Evolutionary conservation across 306 rosid species (phyloP).

Genomic region (Macrotyloma uniflorum): DNA sequence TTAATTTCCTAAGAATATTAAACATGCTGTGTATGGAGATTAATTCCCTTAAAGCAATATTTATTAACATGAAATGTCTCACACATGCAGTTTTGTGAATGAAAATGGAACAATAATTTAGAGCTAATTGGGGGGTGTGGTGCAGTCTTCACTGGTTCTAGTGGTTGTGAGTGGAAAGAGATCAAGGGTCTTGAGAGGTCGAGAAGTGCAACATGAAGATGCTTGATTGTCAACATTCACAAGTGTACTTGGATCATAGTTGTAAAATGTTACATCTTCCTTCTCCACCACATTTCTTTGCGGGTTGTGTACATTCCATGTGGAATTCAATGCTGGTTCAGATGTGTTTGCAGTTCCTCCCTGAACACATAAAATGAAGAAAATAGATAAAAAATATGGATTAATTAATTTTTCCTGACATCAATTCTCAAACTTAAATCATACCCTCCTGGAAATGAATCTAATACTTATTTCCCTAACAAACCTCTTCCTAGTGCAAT

Average conservation of each 20-base stretch:
- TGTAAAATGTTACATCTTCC: slow-evolving; percentile 40
- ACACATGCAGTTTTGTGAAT: slow-evolving; percentile 8
- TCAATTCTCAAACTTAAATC: background rate
- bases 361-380: slow-evolving; percentile 34
- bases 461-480: background rate
- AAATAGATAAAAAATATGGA: background rate
- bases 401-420: background rate
- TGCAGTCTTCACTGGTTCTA: slow-evolving; percentile 60
- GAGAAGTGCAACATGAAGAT: slow-evolving; percentile 45
- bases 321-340: slow-evolving; percentile 38
- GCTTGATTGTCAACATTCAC: slow-evolving; percentile 41
- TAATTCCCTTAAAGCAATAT: background rate
- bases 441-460: slow-evolving; percentile 12
- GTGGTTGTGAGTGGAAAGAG: slow-evolving; percentile 78
- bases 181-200: slow-evolving; percentile 77
- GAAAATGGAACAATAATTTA: background rate
- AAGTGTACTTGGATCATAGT: slow-evolving; percentile 48
- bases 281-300: slow-evolving; percentile 46
- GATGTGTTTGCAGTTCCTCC: slow-evolving; percentile 53
- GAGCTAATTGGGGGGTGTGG: slow-evolving; percentile 19
- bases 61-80: slow-evolving; percentile 28
- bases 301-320: slow-evolving; percentile 43
- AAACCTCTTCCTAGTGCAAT: background rate
- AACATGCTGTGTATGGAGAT: background rate
- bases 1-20: slow-evolving; percentile 10